These are phyloP conservation scores for Phallus indusiatus DNA, from an alignment of 768 basidiomycete species.

Conservation along the genomic window DNA sequence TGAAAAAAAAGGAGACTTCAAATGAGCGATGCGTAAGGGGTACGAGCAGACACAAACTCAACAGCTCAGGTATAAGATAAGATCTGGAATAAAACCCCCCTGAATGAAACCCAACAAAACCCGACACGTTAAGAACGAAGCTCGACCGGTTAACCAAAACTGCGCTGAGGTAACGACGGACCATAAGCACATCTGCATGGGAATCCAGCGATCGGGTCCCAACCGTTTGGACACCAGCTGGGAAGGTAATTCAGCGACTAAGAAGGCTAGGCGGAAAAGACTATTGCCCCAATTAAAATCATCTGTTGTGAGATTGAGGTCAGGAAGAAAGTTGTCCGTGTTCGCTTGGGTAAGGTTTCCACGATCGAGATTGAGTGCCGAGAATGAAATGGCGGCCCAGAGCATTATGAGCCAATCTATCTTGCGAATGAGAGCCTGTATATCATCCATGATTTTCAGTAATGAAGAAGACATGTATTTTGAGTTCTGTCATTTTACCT, in stretches of 20 bases:
- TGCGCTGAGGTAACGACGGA: slow-evolving; percentile 40
- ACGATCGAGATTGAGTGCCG: slow-evolving; percentile 46
- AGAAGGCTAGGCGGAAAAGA: slow-evolving; percentile 40
- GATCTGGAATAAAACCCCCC: slow-evolving; percentile 48
- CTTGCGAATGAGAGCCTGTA: slow-evolving; percentile 39
- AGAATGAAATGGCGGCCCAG: slow-evolving; percentile 47
- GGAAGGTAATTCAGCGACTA: slow-evolving; percentile 51
- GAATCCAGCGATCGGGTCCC: slow-evolving; percentile 59
- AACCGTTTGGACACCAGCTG: slow-evolving; percentile 52
- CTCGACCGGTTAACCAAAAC: slow-evolving; percentile 46
- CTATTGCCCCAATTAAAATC: slow-evolving; percentile 51
- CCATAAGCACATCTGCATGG: slow-evolving; percentile 48
- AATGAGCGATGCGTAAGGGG: neutral
- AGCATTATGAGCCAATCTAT: slow-evolving; percentile 56
- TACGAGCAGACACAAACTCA: slow-evolving; percentile 12
- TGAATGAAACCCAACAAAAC: slow-evolving; percentile 39
- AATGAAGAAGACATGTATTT: neutral
- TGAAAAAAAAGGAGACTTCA: slow-evolving; percentile 14
- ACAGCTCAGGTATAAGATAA: slow-evolving; percentile 56
- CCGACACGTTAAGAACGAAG: slow-evolving; percentile 39
- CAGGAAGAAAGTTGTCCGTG: slow-evolving; percentile 46
- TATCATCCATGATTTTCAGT: no score
- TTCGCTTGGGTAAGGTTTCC: slow-evolving; percentile 49
- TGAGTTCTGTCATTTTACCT: slow-evolving; percentile 16
- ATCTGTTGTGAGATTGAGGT: slow-evolving; percentile 44